Percentiles rank a stretch among this genome's conserved stretches.
Conservation (phyloP, 2,329 filamentous ascomycete genomes). For the Gaeumannomyces tritici region DNA sequence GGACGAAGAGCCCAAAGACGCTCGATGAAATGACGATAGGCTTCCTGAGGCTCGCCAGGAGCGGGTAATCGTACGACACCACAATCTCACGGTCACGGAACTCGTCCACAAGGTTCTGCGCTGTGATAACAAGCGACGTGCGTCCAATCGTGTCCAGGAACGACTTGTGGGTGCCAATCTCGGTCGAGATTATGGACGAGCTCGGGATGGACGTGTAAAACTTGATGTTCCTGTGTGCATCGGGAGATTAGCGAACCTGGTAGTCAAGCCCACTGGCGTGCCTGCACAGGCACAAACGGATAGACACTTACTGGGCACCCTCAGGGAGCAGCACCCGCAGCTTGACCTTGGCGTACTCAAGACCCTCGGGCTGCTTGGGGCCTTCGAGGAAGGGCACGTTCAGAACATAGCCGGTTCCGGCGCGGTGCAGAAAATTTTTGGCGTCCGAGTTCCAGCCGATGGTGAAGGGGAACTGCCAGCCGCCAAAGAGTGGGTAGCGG, state of each 20-base stretch:
- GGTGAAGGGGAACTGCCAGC: conserved; percentile 96
- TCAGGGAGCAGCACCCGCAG: conserved; percentile 83
- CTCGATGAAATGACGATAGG: conserved; percentile 73
- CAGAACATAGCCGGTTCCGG: conserved; percentile 63
- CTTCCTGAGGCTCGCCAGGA: conserved; percentile 69
- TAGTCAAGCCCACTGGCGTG: conserved; percentile 29
- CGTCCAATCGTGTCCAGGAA: conserved; percentile 92
- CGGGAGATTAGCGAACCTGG: conserved; percentile 27
- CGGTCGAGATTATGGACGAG: conserved; percentile 47
- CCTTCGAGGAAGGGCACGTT: conserved; percentile 92
- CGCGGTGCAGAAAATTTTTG: conserved; percentile 62
- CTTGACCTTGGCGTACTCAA: conserved; percentile 75
- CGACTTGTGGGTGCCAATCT: conserved; percentile 62
- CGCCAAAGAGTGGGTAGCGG: conserved; percentile 90
- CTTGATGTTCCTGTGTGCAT: conserved; percentile 57
- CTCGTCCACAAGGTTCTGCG: conserved; percentile 84
- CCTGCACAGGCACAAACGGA: conserved; percentile 11
- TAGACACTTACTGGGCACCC: conserved; percentile 63
- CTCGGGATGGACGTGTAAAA: conserved; percentile 64
- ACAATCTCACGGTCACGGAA: conserved; percentile 74
- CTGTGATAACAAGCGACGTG: conserved; percentile 69
- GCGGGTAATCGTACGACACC: conserved; percentile 80
- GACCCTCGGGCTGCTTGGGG: conserved; percentile 73
- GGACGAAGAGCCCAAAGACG: conserved; percentile 62
- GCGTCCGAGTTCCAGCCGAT: conserved; percentile 92